Conservation (phyloP, 768 basidiomycete genomes). For the Ramaria rubella region DNA sequence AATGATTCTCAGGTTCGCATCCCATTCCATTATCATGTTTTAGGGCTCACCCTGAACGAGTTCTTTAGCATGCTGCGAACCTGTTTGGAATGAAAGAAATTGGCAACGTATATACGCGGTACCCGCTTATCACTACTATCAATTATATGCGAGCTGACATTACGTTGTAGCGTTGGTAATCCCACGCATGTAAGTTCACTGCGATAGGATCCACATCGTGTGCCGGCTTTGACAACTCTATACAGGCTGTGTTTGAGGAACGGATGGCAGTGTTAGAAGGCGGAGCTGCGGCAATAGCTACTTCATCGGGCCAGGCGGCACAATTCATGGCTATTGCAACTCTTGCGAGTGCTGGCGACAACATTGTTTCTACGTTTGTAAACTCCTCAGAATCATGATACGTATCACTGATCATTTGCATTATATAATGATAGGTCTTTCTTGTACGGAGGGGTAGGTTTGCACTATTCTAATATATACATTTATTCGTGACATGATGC, state of each 20-base stretch:
- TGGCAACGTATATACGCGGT: conserved; percentile 56
- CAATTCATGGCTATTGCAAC: conserved; percentile 67
- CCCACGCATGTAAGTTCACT: too few species aligned
- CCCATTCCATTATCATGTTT: background rate
- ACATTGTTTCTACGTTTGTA: conserved; percentile 65
- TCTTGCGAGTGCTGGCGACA: conserved; percentile 61
- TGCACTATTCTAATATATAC: background rate
- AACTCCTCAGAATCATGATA: background rate
- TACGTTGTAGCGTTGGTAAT: too few species aligned
- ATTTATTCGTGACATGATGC: background rate
- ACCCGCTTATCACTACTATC: too few species aligned
- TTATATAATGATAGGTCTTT: conserved; percentile 41
- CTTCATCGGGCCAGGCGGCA: conserved; percentile 67
- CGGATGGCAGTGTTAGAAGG: conserved; percentile 75
- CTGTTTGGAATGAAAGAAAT: conserved; percentile 55
- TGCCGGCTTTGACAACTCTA: too few species aligned
- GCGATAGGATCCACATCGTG: too few species aligned
- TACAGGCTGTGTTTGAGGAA: conserved; percentile 78
- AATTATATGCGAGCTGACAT: too few species aligned
- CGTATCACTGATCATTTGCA: background rate
- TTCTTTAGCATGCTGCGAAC: conserved; percentile 66
- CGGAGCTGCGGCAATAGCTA: conserved; percentile 66
- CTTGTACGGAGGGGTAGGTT: conserved; percentile 61
- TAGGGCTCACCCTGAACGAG: too few species aligned
- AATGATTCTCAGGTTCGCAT: conserved; percentile 61